A percentile compares a stretch with the other conserved stretches of the same genome.
These are phyloP conservation scores for Cornus florida DNA, from an alignment of 148 eudicot genomes.

Conservation along the genomic window DNA sequence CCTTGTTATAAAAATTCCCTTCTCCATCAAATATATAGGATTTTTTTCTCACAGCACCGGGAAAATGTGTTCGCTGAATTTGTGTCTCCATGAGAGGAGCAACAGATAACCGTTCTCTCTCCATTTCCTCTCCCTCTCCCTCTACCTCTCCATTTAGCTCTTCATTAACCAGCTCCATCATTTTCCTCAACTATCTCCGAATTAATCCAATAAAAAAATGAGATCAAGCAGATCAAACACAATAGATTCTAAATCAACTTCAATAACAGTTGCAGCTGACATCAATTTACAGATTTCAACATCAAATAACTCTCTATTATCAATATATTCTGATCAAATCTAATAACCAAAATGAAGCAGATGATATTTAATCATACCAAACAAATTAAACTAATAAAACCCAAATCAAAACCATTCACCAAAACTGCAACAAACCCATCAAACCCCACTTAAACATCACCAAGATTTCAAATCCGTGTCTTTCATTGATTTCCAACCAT, in stretches of 20 bases:
- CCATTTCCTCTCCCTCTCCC: constrained; percentile 46
- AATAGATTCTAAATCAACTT: background rate
- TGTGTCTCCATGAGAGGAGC: constrained; percentile 31
- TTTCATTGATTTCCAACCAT: background rate
- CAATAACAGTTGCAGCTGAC: background rate
- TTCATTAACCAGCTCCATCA: constrained; percentile 37
- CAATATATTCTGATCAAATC: background rate
- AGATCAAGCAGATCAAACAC: background rate
- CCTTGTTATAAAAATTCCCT: constrained; percentile 84
- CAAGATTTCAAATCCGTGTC: background rate
- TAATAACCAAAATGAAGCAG: background rate
- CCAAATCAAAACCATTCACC: background rate
- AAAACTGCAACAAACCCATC: background rate
- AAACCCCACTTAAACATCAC: constrained; percentile 16
- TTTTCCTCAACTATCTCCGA: background rate
- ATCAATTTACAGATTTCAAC: background rate
- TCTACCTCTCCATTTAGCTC: constrained; percentile 22
- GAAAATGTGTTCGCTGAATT: constrained; percentile 26
- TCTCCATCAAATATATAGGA: constrained; percentile 93
- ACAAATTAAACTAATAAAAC: background rate
- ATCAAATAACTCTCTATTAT: background rate
- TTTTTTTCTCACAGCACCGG: constrained; percentile 58
- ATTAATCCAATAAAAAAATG: background rate
- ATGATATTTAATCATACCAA: background rate
- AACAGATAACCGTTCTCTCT: constrained; percentile 27